Conservation (phyloP, 768 basidiomycete species). For the Arthromyces matolae region DNA sequence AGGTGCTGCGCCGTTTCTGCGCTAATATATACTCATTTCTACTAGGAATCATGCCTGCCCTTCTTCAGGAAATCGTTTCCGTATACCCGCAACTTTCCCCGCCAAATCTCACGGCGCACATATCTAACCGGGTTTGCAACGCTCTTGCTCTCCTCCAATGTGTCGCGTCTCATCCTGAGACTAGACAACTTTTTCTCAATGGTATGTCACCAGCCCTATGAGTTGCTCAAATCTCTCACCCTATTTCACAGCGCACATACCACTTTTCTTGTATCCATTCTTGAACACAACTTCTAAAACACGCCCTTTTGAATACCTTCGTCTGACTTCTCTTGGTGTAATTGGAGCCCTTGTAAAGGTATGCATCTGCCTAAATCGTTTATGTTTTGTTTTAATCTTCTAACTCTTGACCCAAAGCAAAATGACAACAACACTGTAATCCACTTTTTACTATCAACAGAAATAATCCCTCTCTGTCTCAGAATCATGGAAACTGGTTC, state of each 20-base stretch:
- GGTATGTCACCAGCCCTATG: constrained; percentile 57
- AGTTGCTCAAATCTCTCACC: constrained; percentile 35
- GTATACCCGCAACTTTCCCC: constrained; percentile 96
- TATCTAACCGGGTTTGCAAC: constrained; percentile 98
- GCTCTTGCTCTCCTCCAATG: constrained; percentile 96
- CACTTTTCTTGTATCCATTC: constrained; percentile 97
- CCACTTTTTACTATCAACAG: constrained; percentile 97
- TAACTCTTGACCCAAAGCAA: constrained; percentile 55
- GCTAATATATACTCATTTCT: background rate
- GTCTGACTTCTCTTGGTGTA: constrained; percentile 98
- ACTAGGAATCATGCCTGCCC: constrained; percentile 93
- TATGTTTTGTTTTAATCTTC: too few relatives aligned
- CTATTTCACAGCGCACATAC: constrained; percentile 83
- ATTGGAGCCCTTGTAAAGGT: constrained; percentile 99
- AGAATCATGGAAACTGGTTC: constrained; percentile 99
- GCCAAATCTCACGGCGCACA: constrained; percentile 93
- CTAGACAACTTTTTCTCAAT: constrained; percentile 90
- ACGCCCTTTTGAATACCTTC: constrained; percentile 97
- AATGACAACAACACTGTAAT: constrained; percentile 99
- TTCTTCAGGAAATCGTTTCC: constrained; percentile 96
- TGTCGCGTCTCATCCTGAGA: constrained; percentile 96
- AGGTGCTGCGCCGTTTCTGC: constrained; percentile 13
- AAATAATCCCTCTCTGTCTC: constrained; percentile 98
- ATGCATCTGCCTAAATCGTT: constrained; percentile 14
- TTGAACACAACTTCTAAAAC: constrained; percentile 99